Conservation (phyloP, 2,329 filamentous ascomycete species). For the Beauveria scarabaeidicola region DNA sequence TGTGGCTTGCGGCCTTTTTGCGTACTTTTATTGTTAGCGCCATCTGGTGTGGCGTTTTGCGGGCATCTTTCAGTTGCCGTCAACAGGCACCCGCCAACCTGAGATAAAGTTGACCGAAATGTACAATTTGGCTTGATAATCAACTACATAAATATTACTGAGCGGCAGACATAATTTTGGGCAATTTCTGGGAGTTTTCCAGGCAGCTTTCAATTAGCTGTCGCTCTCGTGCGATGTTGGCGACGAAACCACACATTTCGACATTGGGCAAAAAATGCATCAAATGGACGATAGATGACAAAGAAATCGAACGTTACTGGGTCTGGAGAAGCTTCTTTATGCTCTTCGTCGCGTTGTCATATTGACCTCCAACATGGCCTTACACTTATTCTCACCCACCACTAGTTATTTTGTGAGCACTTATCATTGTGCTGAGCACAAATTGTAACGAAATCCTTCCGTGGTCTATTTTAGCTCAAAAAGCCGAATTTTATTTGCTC, state of each 20-base stretch:
- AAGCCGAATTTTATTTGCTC: neutral
- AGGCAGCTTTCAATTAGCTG: too few relatives aligned
- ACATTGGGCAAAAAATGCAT: too few relatives aligned
- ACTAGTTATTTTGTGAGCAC: too few relatives aligned
- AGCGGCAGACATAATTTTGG: neutral
- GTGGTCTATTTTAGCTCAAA: neutral
- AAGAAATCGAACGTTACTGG: too few relatives aligned
- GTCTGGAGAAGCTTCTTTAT: neutral
- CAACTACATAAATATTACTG: neutral
- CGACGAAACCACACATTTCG: too few relatives aligned
- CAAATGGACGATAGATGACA: too few relatives aligned
- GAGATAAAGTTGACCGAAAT: neutral
- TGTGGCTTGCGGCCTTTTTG: constrained; percentile 6
- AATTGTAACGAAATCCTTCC: neutral
- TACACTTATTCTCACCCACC: too few relatives aligned
- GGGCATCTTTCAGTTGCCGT: too few relatives aligned
- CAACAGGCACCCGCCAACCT: neutral
- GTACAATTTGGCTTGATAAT: neutral
- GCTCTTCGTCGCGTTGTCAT: neutral
- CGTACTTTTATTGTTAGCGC: neutral
- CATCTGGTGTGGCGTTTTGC: neutral
- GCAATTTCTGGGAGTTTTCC: too few relatives aligned
- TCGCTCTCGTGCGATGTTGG: too few relatives aligned
- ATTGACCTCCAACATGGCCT: too few relatives aligned
- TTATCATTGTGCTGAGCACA: neutral